Evolutionary conservation across 495 filamentous ascomycete species (phyloP).

Genomic region (Tuber magnatum): DNA sequence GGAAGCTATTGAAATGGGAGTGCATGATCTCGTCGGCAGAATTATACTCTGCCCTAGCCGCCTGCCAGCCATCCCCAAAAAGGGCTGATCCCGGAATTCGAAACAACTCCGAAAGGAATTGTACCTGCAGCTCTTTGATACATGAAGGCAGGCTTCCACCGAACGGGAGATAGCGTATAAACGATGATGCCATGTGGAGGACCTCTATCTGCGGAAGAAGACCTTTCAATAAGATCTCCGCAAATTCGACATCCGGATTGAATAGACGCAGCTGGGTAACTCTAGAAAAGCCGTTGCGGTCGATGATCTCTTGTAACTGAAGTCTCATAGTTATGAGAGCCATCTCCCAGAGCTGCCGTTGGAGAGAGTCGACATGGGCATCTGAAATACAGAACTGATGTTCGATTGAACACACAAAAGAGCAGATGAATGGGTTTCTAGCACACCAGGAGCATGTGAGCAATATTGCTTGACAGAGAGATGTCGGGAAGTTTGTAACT

Average conservation of each 20-base stretch:
- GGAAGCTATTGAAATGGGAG: constrained; percentile 24
- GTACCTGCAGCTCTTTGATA: constrained; percentile 23
- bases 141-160: constrained; percentile 7
- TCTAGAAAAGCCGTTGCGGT: constrained; percentile 28
- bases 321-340: constrained; percentile 15
- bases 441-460: constrained; percentile 4
- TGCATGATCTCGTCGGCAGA: constrained; percentile 17
- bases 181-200: constrained; percentile 26
- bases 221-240: constrained; percentile 28
- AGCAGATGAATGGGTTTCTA: constrained; percentile 29
- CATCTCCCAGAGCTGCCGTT: constrained; percentile 27
- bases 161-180: constrained; percentile 16
- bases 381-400: constrained; percentile 14
- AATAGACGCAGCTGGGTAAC: constrained; percentile 23
- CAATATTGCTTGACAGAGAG: neutral
- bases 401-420: constrained; percentile 24
- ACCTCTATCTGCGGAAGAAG: constrained; percentile 23
- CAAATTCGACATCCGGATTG: constrained; percentile 27
- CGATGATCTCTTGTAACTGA: constrained; percentile 22
- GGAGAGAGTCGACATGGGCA: constrained; percentile 7
- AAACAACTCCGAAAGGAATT: constrained; percentile 17
- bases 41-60: constrained; percentile 3
- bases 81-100: neutral
- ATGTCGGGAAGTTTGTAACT: constrained; percentile 8
- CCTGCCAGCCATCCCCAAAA: constrained; percentile 1